A percentile compares a stretch with the other conserved stretches of the same genome.
These are phyloP conservation scores for Paramecium sonneborni DNA, from an alignment of 73 alveolate genomes.

Conservation along the genomic window DNA sequence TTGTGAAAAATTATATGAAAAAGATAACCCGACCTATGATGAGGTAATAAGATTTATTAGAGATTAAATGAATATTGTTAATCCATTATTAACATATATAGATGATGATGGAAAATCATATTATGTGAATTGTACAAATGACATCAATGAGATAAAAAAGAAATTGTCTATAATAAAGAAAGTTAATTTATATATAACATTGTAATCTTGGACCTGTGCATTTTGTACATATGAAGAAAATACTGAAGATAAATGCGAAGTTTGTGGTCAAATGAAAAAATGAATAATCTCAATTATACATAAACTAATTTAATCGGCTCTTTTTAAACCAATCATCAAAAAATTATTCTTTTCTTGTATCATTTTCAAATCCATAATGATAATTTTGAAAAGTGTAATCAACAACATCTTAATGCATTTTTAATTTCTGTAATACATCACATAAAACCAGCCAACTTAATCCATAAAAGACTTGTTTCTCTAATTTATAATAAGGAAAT, in stretches of 20 bases:
- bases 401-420: not conserved
- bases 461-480: not conserved
- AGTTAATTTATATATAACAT: not conserved
- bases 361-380: not conserved
- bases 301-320: not conserved
- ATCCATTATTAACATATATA: not conserved
- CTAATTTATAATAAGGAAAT: not conserved
- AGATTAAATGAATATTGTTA: not conserved
- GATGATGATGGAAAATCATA: conserved; percentile 24
- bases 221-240: conserved; percentile 6
- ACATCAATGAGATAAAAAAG: conserved; percentile 1
- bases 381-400: not conserved
- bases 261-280: not conserved
- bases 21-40: conserved; percentile 8
- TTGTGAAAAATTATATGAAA: not conserved
- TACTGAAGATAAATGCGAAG: conserved; percentile 6
- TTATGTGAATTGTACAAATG: not conserved
- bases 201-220: not conserved
- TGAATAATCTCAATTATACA: not conserved
- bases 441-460: not conserved
- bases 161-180: not conserved
- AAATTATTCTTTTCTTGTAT: not conserved
- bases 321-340: not conserved
- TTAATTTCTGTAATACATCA: not conserved
- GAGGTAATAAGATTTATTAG: not conserved